Percentiles rank a stretch among this genome's conserved stretches.
Evolutionary conservation across 257 asterid species (phyloP).

Genomic region (Solanum virginianum): DNA sequence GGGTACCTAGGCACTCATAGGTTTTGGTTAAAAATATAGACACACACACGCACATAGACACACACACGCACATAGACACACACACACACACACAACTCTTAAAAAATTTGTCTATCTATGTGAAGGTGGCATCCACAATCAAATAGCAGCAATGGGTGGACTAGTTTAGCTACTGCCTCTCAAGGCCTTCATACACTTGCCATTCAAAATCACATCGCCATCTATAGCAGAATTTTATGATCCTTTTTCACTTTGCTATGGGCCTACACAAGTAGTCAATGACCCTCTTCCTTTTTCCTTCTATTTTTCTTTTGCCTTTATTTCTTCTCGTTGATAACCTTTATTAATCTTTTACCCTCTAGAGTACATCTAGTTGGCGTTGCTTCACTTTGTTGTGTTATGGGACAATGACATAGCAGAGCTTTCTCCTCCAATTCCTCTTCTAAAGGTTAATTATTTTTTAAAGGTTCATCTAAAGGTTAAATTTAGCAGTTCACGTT

Average conservation of each 20-base stretch:
- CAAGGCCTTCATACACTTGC: neutral
- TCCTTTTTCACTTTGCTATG: neutral
- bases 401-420: neutral
- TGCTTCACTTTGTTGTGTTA: neutral
- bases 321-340: neutral
- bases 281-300: neutral
- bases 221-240: neutral
- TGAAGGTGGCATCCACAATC: neutral
- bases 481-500: neutral
- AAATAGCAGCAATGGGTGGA: neutral
- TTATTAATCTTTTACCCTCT: neutral
- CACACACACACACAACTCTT: neutral
- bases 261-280: neutral
- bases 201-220: neutral
- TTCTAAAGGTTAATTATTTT: neutral
- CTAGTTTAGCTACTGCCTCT: neutral
- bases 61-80: neutral
- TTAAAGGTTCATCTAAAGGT: neutral
- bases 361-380: neutral
- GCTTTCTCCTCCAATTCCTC: neutral
- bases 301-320: neutral
- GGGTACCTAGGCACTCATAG: neutral
- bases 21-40: neutral
- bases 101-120: neutral
- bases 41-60: accelerated